These are phyloP conservation scores for Talaromyces sp. DNA, from an alignment of 2,329 filamentous ascomycete genomes.

Conservation along the genomic window DNA sequence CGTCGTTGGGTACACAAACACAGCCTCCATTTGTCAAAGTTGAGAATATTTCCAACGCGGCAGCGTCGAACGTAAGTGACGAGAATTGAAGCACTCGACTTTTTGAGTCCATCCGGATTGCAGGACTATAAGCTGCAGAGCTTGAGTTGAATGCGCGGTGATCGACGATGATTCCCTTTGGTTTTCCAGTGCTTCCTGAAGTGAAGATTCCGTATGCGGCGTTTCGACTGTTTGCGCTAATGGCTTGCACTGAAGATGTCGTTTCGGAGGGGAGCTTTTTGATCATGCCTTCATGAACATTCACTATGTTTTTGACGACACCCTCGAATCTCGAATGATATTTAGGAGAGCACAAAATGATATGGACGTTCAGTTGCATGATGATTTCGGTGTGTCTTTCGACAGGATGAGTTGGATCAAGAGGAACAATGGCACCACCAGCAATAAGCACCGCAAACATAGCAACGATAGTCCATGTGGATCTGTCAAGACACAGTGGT, in stretches of 20 bases:
- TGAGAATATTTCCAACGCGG: conserved; percentile 51
- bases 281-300: conserved; percentile 28
- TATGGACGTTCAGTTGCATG: background rate
- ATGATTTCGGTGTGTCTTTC: conserved; percentile 9
- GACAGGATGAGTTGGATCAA: conserved; percentile 8
- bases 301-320: conserved; percentile 25
- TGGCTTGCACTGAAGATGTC: conserved; percentile 15
- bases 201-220: conserved; percentile 59
- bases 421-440: conserved; percentile 15
- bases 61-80: conserved; percentile 51
- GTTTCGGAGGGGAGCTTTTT: conserved; percentile 15
- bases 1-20: conserved; percentile 53
- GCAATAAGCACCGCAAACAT: conserved; percentile 17
- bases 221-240: conserved; percentile 15
- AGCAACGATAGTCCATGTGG: conserved; percentile 14
- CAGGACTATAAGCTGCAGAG: conserved; percentile 48
- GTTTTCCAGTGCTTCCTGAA: conserved; percentile 48
- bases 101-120: conserved; percentile 45
- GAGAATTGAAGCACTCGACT: conserved; percentile 60
- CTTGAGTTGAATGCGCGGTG: conserved; percentile 56
- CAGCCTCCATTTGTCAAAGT: conserved; percentile 54
- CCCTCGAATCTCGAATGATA: conserved; percentile 25
- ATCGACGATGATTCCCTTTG: conserved; percentile 57
- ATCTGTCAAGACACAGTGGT: conserved; percentile 19
- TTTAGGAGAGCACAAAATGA: conserved; percentile 16